These are phyloP conservation scores for Massarina eburnea DNA, from an alignment of 2,329 filamentous ascomycete species.

Conservation along the genomic window DNA sequence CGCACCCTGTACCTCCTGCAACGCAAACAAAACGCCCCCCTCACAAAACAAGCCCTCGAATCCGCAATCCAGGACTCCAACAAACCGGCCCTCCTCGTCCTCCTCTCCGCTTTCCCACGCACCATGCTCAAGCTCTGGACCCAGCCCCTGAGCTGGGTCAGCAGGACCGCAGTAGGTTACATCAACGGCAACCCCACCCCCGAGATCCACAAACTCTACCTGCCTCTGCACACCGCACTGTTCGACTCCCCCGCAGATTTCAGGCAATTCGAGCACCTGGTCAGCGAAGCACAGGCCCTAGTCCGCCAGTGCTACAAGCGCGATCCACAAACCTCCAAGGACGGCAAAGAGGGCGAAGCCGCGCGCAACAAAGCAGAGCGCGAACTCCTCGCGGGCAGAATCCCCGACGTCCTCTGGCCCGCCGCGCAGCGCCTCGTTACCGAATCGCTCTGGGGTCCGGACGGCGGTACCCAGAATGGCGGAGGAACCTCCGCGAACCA, in stretches of 20 bases:
- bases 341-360: slow-evolving; percentile 34
- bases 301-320: slow-evolving; percentile 60
- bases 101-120: slow-evolving; percentile 39
- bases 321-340: slow-evolving; percentile 36
- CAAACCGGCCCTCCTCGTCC: slow-evolving; percentile 34
- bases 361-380: slow-evolving; percentile 54
- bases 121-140: slow-evolving; percentile 42
- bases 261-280: slow-evolving; percentile 49
- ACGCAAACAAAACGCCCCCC: slow-evolving; percentile 46
- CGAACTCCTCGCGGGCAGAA: slow-evolving; percentile 53
- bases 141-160: slow-evolving; percentile 34
- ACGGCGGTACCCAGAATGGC: slow-evolving; percentile 31
- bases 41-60: slow-evolving; percentile 30
- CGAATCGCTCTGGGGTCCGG: slow-evolving; percentile 29
- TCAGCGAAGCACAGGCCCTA: slow-evolving; percentile 64
- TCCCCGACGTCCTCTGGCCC: slow-evolving; percentile 54
- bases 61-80: slow-evolving; percentile 33
- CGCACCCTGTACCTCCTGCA: slow-evolving; percentile 20
- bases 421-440: slow-evolving; percentile 53
- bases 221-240: slow-evolving; percentile 38
- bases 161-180: slow-evolving; percentile 26
- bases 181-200: slow-evolving; percentile 45
- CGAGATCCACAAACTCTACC: slow-evolving; percentile 48
- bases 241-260: slow-evolving; percentile 47
- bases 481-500: slow-evolving; percentile 42